These are phyloP conservation scores for Colletotrichum theobromicola DNA, from an alignment of 2,329 filamentous ascomycete species.

Conservation along the genomic window DNA sequence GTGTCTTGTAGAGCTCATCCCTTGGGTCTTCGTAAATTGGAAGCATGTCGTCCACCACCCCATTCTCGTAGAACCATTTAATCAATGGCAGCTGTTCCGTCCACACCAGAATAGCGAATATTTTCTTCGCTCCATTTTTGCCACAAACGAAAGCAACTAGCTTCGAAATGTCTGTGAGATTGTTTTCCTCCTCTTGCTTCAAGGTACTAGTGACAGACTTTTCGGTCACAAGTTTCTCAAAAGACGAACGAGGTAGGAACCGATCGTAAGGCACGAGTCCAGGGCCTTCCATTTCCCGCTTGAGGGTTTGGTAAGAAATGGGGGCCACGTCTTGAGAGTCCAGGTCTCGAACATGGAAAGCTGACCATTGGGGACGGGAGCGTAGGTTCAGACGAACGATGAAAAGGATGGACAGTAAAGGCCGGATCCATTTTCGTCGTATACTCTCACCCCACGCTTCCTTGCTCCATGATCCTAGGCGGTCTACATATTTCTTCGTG, in stretches of 20 bases:
- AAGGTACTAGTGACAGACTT: neutral
- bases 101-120: neutral
- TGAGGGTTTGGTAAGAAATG: neutral
- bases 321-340: too few relatives aligned
- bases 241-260: neutral
- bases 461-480: too few relatives aligned
- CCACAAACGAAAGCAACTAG: neutral
- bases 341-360: too few relatives aligned
- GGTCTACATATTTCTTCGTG: too few relatives aligned
- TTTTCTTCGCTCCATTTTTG: neutral
- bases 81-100: rapidly evolving
- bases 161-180: neutral
- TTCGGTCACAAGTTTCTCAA: neutral
- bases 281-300: neutral
- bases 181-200: neutral
- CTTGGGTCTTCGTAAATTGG: neutral
- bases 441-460: too few relatives aligned
- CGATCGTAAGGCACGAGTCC: neutral
- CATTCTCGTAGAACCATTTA: neutral
- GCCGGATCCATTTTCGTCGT: too few relatives aligned
- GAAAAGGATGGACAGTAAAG: too few relatives aligned
- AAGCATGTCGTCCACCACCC: neutral
- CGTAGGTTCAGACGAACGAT: too few relatives aligned
- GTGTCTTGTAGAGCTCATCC: neutral
- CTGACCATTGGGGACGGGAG: too few relatives aligned